Percentiles rank a stretch among this genome's conserved stretches.
These are phyloP conservation scores for Syzygium malaccense DNA, from an alignment of 441 rosid genomes.

Conservation along the genomic window DNA sequence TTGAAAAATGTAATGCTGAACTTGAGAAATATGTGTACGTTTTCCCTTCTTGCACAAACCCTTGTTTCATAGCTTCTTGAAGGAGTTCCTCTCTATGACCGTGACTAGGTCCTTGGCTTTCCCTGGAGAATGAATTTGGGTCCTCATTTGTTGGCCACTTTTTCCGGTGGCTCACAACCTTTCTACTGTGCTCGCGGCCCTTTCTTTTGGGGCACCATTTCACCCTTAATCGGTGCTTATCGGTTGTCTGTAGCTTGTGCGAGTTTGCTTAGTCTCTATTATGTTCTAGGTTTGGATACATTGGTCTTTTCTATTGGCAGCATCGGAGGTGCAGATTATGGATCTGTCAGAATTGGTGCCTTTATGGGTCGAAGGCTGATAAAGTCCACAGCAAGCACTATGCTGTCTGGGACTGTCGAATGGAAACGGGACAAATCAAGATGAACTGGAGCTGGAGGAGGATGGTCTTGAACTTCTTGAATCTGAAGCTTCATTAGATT, in stretches of 20 bases:
- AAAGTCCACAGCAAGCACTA: slow-evolving; percentile 59
- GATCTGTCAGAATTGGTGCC: slow-evolving; percentile 96
- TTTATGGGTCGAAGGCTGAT: slow-evolving; percentile 89
- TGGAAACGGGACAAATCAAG: slow-evolving; percentile 39
- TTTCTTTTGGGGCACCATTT: not conserved
- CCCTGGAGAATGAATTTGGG: not conserved
- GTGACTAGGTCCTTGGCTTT: not conserved
- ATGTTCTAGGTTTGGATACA: not conserved
- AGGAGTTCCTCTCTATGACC: not conserved
- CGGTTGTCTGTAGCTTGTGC: not conserved
- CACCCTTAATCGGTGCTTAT: not conserved
- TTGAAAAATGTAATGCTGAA: not conserved
- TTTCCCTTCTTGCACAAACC: not conserved
- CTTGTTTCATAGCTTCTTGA: not conserved
- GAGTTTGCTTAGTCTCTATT: not conserved
- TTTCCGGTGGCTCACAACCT: not conserved
- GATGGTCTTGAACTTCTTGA: slow-evolving; percentile 66
- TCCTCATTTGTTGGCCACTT: not conserved
- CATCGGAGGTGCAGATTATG: slow-evolving; percentile 95
- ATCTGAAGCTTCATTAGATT: slow-evolving; percentile 80
- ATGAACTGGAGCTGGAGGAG: slow-evolving; percentile 73
- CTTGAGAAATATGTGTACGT: not conserved
- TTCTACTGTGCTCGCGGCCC: not conserved
- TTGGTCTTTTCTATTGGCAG: slow-evolving; percentile 28
- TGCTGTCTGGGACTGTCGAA: slow-evolving; percentile 34